These are phyloP conservation scores for Rachicladosporium sp. DNA, from an alignment of 2,329 filamentous ascomycete genomes.

Conservation along the genomic window DNA sequence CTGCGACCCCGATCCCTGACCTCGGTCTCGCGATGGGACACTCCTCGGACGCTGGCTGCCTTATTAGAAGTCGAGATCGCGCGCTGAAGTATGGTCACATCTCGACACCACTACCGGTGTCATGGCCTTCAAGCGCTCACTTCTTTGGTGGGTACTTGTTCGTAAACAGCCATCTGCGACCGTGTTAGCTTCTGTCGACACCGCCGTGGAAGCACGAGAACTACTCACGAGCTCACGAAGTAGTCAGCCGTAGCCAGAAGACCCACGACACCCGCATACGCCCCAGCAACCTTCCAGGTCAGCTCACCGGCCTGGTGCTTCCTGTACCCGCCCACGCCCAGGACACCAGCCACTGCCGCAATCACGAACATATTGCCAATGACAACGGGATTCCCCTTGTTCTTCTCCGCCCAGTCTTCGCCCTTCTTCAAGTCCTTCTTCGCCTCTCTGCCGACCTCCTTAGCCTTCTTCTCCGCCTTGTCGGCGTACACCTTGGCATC, in stretches of 20 bases:
- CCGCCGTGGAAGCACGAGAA: conserved; percentile 8
- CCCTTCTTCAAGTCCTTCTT: conserved; percentile 20
- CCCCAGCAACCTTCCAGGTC: conserved; percentile 44
- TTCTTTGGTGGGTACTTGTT: conserved; percentile 38
- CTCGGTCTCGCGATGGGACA: too few relatives aligned
- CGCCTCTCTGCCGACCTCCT: conserved; percentile 23
- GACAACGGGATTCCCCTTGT: conserved; percentile 42
- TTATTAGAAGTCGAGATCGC: too few relatives aligned
- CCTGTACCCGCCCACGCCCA: conserved; percentile 44
- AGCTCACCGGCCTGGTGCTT: conserved; percentile 43
- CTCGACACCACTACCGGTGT: too few relatives aligned
- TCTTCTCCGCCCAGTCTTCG: conserved; percentile 29
- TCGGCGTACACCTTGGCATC: conserved; percentile 13
- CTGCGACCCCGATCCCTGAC: too few relatives aligned
- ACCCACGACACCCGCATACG: conserved; percentile 43
- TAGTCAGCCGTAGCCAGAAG: conserved; percentile 45
- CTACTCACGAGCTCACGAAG: conserved; percentile 43
- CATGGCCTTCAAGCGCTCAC: conserved; percentile 12
- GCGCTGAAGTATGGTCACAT: too few relatives aligned
- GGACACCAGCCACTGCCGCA: conserved; percentile 33
- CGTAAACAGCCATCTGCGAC: conserved; percentile 35
- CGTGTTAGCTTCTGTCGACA: conserved; percentile 4
- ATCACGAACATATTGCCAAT: conserved; percentile 41
- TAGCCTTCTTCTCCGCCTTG: conserved; percentile 26
- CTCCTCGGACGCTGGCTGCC: too few relatives aligned